Evolutionary conservation across 345 rosid species (phyloP), one percentile per base, ranked within the genome.

Genomic region (Pugionium cornutum): DNA sequence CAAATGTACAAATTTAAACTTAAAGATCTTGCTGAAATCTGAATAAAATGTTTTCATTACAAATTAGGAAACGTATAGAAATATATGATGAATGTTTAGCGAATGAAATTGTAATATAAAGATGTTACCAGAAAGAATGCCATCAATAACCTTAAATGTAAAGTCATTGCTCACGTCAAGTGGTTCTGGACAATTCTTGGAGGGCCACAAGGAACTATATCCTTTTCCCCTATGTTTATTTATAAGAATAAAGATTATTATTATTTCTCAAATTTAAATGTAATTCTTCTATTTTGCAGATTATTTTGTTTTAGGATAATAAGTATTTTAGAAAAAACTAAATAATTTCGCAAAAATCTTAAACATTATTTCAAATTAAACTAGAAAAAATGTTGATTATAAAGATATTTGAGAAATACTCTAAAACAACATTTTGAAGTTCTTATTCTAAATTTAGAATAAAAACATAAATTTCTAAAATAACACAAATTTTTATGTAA

Each of bases 11-110:
- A 85, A 85, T 74, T 75, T 85, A 77, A 76, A 88, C 68, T 83
- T 80, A 53, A 87, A 87, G 78, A 88, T 72, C 84, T 85, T 88
- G 72, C 91, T 88, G 76, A 88, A 83, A 68, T 81, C 88, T 83
- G 83, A 68, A 73, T 54, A 35, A 41, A 1, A n/a, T 5, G 41
- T 2, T 31, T 25, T 31, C 52, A 47, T 31, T 47, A 62, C 2
- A 30, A 31, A 6, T 49, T 9, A 2, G 1, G 39, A 37, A 49
- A 33, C 5, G 30, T 8, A 37, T 7, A 32, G 4, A n/a, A 34
- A 32, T 7, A 25, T 31, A 48, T 36, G 44, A 9, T 1, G 31
- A 66, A 33, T 33, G 7, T 53, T 66, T n/a, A 63, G 48, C 28
- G 35, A 49, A 5, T 43, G 49, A 53, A 50, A 5, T 37, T 34